Evolutionary conservation across 106 monocot genomes (phyloP).

Genomic region (Acorus gramineus): DNA sequence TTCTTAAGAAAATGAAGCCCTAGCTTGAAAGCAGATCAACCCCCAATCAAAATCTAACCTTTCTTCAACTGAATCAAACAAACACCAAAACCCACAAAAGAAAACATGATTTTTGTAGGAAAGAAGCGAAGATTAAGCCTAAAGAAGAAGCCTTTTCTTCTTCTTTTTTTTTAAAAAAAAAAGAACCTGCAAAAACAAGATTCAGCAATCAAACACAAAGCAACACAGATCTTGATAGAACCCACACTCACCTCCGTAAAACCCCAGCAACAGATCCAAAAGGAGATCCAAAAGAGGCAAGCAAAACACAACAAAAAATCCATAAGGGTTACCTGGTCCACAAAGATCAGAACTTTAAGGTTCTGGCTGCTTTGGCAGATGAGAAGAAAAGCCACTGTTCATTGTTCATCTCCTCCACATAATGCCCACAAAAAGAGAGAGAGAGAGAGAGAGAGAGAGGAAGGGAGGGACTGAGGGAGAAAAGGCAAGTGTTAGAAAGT

Average conservation of each 20-base stretch:
- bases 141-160: not conserved
- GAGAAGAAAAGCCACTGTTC: not conserved
- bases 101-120: conserved; percentile 2
- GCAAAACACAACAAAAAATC: not conserved
- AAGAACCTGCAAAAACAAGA: not conserved
- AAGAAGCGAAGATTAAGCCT: not conserved
- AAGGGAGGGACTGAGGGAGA: not conserved
- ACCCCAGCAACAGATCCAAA: not conserved
- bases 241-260: not conserved
- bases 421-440: conserved; percentile 6
- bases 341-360: conserved; percentile 15
- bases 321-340: conserved; percentile 12
- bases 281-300: too few relatives aligned
- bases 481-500: conserved; percentile 6
- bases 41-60: conserved; percentile 7
- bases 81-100: not conserved
- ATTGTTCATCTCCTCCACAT: not conserved
- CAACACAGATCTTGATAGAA: not conserved
- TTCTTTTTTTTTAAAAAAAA: not conserved
- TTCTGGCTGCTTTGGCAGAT: not conserved
- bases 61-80: not conserved
- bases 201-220: not conserved
- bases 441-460: not conserved
- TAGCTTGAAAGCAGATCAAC: not conserved
- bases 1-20: not conserved